Conservation (phyloP, 371 early-diverging fungal genomes). For the Actinomortierella wolfii region DNA sequence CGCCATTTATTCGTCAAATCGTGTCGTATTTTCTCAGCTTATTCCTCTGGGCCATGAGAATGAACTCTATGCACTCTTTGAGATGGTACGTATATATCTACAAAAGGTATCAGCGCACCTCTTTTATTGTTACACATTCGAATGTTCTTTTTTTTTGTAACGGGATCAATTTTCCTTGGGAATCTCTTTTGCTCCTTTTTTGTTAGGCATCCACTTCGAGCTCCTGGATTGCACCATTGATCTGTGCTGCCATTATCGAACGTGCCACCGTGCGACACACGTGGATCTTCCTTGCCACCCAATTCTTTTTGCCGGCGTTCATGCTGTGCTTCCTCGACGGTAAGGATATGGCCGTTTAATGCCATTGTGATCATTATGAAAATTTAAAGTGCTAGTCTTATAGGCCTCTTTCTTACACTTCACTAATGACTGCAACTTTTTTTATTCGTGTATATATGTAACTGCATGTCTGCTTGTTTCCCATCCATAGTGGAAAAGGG, state of each 20-base stretch:
- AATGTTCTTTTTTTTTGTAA: neutral
- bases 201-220: slow-evolving; percentile 9
- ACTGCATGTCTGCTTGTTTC: neutral
- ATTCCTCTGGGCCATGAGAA: slow-evolving; percentile 24
- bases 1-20: slow-evolving; percentile 13
- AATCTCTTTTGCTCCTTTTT: neutral
- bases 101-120: too few relatives aligned
- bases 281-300: slow-evolving; percentile 11
- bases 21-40: slow-evolving; percentile 18
- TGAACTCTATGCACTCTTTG: slow-evolving; percentile 21
- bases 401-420: too few relatives aligned
- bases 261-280: slow-evolving; percentile 12
- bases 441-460: too few relatives aligned
- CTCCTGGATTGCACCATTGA: slow-evolving; percentile 21
- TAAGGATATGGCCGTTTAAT: too few relatives aligned
- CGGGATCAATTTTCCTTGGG: neutral
- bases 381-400: too few relatives aligned
- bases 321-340: slow-evolving; percentile 14
- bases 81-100: slow-evolving; percentile 4
- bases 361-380: too few relatives aligned
- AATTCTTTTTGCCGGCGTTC: slow-evolving; percentile 14
- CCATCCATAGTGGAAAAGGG: slow-evolving; percentile 23
- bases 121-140: too few relatives aligned
- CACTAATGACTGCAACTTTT: too few relatives aligned
- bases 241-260: slow-evolving; percentile 21